A percentile compares a stretch with the other conserved stretches of the same genome.
These are phyloP conservation scores for Trametes cubensis DNA, from an alignment of 768 basidiomycete species.

Conservation along the genomic window DNA sequence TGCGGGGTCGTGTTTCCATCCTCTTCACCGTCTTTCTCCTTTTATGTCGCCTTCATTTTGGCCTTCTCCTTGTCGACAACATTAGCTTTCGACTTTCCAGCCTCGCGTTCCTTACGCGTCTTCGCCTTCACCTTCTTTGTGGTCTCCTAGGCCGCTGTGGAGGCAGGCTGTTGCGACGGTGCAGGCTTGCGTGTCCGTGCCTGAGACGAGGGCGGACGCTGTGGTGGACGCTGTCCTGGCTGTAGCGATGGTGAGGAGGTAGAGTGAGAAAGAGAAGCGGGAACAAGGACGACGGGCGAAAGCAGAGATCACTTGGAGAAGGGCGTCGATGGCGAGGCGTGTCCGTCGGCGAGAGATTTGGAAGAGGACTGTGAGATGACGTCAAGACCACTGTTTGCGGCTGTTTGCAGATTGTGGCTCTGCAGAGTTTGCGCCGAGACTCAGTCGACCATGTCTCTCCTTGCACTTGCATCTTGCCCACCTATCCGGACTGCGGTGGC, in stretches of 20 bases:
- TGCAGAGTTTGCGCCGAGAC: too few species aligned
- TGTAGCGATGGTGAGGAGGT: background rate
- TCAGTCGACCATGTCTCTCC: too few species aligned
- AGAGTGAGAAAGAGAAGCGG: constrained; percentile 15
- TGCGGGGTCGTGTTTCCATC: background rate
- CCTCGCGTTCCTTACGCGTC: background rate
- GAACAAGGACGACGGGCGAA: constrained; percentile 34
- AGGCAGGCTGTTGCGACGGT: background rate
- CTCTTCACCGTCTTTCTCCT: constrained; percentile 1
- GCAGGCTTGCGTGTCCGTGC: constrained; percentile 8
- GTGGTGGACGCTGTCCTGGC: background rate
- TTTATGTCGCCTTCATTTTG: background rate
- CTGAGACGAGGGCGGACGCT: background rate
- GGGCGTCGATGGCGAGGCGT: constrained; percentile 47
- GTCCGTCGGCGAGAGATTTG: constrained; percentile 6
- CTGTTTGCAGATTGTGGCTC: too few species aligned
- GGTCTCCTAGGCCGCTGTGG: background rate
- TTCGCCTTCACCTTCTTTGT: constrained; percentile 9
- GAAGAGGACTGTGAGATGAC: too few species aligned
- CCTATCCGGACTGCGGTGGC: too few species aligned
- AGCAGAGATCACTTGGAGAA: constrained; percentile 58
- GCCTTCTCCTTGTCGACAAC: constrained; percentile 3
- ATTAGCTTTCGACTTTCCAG: background rate
- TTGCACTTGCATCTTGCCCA: too few species aligned
- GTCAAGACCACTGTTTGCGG: too few species aligned